phyloP scores from a whole-genome alignment of 805 yeast species.

The Candida anglica region DNA sequence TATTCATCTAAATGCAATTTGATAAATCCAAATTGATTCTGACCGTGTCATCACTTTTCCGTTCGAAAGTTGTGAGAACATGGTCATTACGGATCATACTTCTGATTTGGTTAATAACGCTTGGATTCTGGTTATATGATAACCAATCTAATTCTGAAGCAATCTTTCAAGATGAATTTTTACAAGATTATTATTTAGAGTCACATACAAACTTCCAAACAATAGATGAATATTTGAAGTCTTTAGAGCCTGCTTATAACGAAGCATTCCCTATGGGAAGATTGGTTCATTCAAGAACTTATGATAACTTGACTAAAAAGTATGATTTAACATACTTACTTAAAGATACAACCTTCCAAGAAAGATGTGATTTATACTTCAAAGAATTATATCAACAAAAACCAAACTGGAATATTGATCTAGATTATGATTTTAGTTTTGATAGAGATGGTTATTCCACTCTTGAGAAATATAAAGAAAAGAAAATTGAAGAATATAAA shows the following conservation, averaged over 20 bases:
- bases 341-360: conserved; percentile 5
- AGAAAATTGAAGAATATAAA: conserved; percentile 6
- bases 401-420: conserved; percentile 13
- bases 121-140: background rate
- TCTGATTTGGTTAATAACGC: background rate
- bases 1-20: too few species aligned
- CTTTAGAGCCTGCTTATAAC: too few species aligned
- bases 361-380: conserved; percentile 22
- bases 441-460: conserved; percentile 10
- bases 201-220: background rate
- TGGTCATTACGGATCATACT: background rate
- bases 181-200: conserved; percentile 11
- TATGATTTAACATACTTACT: conserved; percentile 8
- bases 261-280: too few species aligned
- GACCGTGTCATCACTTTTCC: too few species aligned
- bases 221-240: background rate
- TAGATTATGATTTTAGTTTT: conserved; percentile 11
- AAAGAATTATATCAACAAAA: conserved; percentile 9
- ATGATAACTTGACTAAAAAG: background rate
- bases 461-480: conserved; percentile 4
- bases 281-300: conserved; percentile 1
- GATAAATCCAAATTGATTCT: too few species aligned
- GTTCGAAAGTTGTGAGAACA: background rate
- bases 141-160: conserved; percentile 4
- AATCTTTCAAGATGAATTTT: conserved; percentile 13